A percentile compares a stretch with the other conserved stretches of the same genome.
These are phyloP conservation scores for Apiospora malaysiana DNA, from an alignment of 2,329 filamentous ascomycete genomes.

Conservation along the genomic window DNA sequence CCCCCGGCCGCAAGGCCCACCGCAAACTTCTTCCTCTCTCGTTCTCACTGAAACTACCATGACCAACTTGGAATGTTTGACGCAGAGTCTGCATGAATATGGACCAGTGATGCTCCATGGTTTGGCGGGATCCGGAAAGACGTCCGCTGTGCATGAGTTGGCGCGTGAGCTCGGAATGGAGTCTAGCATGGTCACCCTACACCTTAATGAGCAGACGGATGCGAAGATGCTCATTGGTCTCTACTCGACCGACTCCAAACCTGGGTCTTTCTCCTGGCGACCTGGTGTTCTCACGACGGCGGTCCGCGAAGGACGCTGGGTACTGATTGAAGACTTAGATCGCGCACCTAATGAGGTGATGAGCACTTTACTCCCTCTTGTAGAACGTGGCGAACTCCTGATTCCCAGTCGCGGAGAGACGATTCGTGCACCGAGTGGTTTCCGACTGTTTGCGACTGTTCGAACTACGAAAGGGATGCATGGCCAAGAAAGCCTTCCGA, in stretches of 20 bases:
- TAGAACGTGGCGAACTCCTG: slow-evolving; percentile 88
- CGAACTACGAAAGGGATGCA: slow-evolving; percentile 74
- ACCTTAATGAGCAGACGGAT: slow-evolving; percentile 97
- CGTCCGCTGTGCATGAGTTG: slow-evolving; percentile 80
- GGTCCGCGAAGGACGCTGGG: slow-evolving; percentile 92
- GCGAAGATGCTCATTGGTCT: slow-evolving; percentile 95
- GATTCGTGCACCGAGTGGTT: slow-evolving; percentile 81
- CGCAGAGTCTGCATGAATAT: slow-evolving; percentile 67
- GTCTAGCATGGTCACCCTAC: slow-evolving; percentile 86
- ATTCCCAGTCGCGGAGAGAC: slow-evolving; percentile 89
- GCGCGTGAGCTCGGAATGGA: slow-evolving; percentile 81
- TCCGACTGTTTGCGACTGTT: slow-evolving; percentile 91
- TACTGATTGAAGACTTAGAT: slow-evolving; percentile 95
- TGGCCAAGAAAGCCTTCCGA: slow-evolving; percentile 70
- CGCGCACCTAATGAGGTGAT: slow-evolving; percentile 94
- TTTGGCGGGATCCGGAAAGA: slow-evolving; percentile 88
- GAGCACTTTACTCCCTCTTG: slow-evolving; percentile 88
- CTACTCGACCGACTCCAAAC: slow-evolving; percentile 87
- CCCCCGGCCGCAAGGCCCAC: slow-evolving; percentile 62
- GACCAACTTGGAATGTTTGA: slow-evolving; percentile 73
- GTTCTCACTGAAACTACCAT: slow-evolving; percentile 76
- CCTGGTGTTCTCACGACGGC: slow-evolving; percentile 93
- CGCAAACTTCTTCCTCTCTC: slow-evolving; percentile 56
- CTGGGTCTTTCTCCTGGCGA: slow-evolving; percentile 90
- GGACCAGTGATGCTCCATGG: slow-evolving; percentile 84